Base-by-base conservation (phyloP, 2,329 filamentous ascomycete genomes). In the Curvularia lunata region DNA sequence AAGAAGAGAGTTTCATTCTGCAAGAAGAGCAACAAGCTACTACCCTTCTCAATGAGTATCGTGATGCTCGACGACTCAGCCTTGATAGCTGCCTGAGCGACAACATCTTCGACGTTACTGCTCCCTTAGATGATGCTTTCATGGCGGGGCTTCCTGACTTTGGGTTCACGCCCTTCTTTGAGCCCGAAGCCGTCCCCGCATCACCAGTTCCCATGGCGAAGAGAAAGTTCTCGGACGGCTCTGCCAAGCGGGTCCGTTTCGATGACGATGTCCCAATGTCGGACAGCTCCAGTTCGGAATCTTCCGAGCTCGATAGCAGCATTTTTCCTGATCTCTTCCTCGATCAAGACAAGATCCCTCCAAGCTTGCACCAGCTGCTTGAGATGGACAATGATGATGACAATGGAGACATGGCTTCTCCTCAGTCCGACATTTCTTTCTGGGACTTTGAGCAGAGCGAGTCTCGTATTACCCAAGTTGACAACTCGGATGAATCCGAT, bases 291-390 rank as follows among this genome's bases (percentile, higher is more conserved):
- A 73, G 72, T 54, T 71, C 74, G n/a, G 72, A 74, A 47, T 74
- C 74, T 30, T 77, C 76, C 4, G 85, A 88, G 38, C 84, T 87
- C 57, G 84, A 87, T 62, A 84, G 85, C 58, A 85, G 86, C 62
- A 85, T 92, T 62, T 91, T 91, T 61, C 89, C 90, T 1, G 87
- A 92, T 71, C 87, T 94, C 58, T 94, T 94, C 74, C 82, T 93
- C 55, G 86, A 90, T 48, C 89, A 92, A 75, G 89, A 86, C 70
- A 83, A 85, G 16, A 81, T 94, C 5, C 90, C 92, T 66, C 88
- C 89, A 5, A 83, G 84, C 50, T 87, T 94, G 69, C 88, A 89
- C 62, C 85, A 86, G 41, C 87, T 91, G 77, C 89, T 93, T 63
- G 89, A 92, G 71, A 83, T 85, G 62, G 73, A 75, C 27, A 66